These are phyloP conservation scores for Leucosporidium creatinivorum DNA, from an alignment of 768 basidiomycete species.

Conservation along the genomic window DNA sequence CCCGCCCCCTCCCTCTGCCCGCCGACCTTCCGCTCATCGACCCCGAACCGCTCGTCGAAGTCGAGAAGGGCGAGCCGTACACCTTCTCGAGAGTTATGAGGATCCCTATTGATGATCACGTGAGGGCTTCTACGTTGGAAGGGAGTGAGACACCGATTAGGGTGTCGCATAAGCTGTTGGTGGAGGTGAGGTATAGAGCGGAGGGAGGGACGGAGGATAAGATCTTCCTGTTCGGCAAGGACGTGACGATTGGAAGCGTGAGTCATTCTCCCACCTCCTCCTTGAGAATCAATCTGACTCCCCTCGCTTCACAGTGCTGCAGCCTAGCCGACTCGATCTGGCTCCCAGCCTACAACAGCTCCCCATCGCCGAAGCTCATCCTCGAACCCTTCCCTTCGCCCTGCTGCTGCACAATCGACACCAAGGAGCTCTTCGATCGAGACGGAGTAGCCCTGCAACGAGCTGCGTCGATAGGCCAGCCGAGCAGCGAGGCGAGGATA, in stretches of 20 bases:
- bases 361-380: conserved; percentile 1
- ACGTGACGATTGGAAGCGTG: conserved; percentile 9
- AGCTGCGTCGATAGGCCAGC: background rate
- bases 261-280: background rate
- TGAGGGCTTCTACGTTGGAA: conserved; percentile 20
- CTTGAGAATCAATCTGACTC: too few relatives aligned
- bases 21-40: background rate
- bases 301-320: conserved; percentile 5
- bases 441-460: conserved; percentile 7
- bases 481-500: too few relatives aligned
- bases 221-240: conserved; percentile 16
- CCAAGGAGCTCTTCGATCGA: conserved; percentile 11
- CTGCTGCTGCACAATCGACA: conserved; percentile 3
- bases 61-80: conserved; percentile 1
- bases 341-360: conserved; percentile 14
- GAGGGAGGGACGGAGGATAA: conserved; percentile 9
- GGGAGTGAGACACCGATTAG: conserved; percentile 12
- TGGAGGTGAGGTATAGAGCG: conserved; percentile 18
- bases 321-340: conserved; percentile 18
- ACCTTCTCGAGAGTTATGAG: conserved; percentile 14
- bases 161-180: conserved; percentile 7
- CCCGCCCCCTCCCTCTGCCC: background rate
- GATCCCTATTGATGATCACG: conserved; percentile 19
- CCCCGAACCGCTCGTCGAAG: background rate
- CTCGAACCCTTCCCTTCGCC: background rate